Base-by-base conservation (phyloP, 768 basidiomycete genomes). In the Termitomyces sp. region DNA sequence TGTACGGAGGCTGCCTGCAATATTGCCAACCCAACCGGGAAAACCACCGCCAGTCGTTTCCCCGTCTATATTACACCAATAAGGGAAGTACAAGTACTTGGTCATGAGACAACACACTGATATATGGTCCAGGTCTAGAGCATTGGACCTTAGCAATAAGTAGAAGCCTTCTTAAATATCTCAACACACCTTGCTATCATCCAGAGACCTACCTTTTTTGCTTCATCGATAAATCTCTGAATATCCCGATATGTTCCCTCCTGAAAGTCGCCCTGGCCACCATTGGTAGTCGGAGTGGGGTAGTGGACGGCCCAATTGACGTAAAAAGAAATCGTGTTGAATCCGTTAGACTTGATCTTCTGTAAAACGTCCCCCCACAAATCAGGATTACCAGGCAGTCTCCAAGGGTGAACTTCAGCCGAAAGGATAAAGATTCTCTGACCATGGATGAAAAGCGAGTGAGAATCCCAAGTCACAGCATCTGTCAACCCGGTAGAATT, bases 331-430 rank as follows among this genome's bases (percentile, higher is more conserved):
- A 88, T 81, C 5, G 82, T 78, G 62, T 86, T 86, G 73, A 86
- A 83, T 5, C 85, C 85, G 63, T 83, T 81, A 31, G 86, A 80
- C 63, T 83, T 86, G 58, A 86, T 71, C 66, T 88, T 88, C 64
- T 87, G 78, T 50, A 88, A 81, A 56, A 88, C 72, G 66, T 88
- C 87, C 14, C 74, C 72, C 83, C 84, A 85, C 25, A 85, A 70
- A 55, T 79, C 73, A 3, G 82, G 82, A 58, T 79, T 78, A 0
- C 79, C 80, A 4, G 81, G 81, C 0, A 82, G 65, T 63, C 86
- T 76, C 80, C 83, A 87, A 15, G 86, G 81, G 66, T 88, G 86
- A 57, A 86, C 74, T 68, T 88, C 86, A 32, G 86, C 87, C 10
- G 82, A 83, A 43, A 84, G 79, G 48, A 86, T 77, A 71, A 86